Evolutionary conservation across 108 stramenopile genomes (phyloP), one percentile per base, ranked within the genome.

Genomic region (Cyclostephanos tholiformis): DNA sequence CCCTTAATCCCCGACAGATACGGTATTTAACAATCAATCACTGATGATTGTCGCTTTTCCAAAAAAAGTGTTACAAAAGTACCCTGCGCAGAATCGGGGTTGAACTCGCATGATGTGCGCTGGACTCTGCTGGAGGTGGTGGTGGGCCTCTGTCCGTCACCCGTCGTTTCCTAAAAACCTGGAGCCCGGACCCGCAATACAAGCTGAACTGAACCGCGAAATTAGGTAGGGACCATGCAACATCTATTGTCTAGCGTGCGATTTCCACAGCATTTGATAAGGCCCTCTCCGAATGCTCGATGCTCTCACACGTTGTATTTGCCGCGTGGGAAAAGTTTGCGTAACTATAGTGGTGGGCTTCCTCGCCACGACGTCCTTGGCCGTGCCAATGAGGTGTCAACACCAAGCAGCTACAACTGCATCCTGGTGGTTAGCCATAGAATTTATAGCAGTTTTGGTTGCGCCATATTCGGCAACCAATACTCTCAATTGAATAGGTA

Each of bases 251-350:
- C 0, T 14, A 46, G 16, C 62, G 38, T 63, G 62, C 36, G 36
- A 43, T 38, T 63, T 38, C 62, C 39, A 43, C 35, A 16, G 27
- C 35, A 35, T 35, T 63, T 63, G 39, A 43, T 12, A 35, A 63
- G 62, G 62, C 13, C 62, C 27, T 38, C 35, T 43, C 35, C 9
- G 19, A 22, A 9, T 11, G 13, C 30, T 23, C 23, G 62, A 43
- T 11, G 35, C 62, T 9, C 62, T 11, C 32, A 8, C 35, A 35
- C 29, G 13, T 38, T 6, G 7, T 23, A 35, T 63, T 29, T 35
- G 62, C 8, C 10, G 62, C 29, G 29, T 43, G 13, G 62, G 35
- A 43, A 6, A 11, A 10, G 11, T 63, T 43, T 63, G 62, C 27
- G 32, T 32, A 32, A 4, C 32, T 32, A 63, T 22, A 63, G 23